Conservation (phyloP, 2,329 filamentous ascomycete species). For the Paracoccidioides brasiliensis region DNA sequence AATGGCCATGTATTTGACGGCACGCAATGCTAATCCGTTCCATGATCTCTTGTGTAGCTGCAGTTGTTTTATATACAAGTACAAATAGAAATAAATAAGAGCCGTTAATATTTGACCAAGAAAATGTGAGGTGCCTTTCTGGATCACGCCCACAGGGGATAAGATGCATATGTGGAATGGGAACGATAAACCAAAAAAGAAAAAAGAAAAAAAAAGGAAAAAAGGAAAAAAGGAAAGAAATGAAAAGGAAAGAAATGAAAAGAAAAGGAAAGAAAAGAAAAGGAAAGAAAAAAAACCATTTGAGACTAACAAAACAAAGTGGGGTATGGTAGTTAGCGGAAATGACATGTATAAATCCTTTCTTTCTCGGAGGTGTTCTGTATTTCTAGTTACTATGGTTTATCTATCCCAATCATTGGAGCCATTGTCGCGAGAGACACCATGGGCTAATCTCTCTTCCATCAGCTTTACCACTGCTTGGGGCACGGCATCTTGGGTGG, state of each 20-base stretch:
- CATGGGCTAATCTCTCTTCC: slow-evolving; percentile 63
- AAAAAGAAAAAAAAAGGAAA: not conserved
- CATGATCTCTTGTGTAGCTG: not conserved
- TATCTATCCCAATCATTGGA: slow-evolving; percentile 2
- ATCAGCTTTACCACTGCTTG: slow-evolving; percentile 68
- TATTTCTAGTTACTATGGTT: not conserved
- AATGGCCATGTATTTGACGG: not conserved
- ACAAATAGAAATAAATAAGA: slow-evolving; percentile 3
- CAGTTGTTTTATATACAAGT: slow-evolving; percentile 2
- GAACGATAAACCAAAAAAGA: not conserved
- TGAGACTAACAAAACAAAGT: not conserved
- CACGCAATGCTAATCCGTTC: not conserved
- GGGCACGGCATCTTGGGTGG: slow-evolving; percentile 83
- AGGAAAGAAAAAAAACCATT: not conserved
- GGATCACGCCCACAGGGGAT: not conserved
- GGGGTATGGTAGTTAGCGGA: not conserved
- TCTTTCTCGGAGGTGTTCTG: too few species aligned
- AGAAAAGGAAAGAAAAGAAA: not conserved
- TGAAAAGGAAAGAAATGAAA: not conserved
- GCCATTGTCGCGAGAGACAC: slow-evolving; percentile 17
- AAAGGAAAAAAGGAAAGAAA: not conserved
- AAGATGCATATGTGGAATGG: too few species aligned
- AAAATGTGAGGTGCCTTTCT: not conserved
- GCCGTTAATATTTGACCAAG: not conserved
- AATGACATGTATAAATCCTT: not conserved